Base-by-base conservation (phyloP, 345 rosid genomes). In the Camelina hispida region DNA sequence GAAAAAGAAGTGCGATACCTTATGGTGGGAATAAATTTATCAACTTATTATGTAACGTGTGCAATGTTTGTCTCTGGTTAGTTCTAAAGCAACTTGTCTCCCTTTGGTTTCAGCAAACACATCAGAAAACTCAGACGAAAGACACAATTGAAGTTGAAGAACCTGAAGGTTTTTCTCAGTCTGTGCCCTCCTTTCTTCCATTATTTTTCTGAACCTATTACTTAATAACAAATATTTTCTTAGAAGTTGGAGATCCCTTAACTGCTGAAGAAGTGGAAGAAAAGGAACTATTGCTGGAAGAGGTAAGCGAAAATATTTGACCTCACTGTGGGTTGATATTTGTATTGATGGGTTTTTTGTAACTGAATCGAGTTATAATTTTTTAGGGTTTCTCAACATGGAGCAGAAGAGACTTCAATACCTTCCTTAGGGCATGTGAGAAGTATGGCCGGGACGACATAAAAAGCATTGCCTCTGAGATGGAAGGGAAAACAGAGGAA, bases 1-100 rank as follows among this genome's bases (percentile, higher is more conserved):
- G 99, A 95, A 87, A 95, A 93, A 74, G 99, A 95, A 90, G 99
- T 95, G 6, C 97, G 98, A 77, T 85, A 79, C 79, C 98, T 93
- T 74, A 89, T 93, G 99, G 99, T 95, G 74, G 75, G 97, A 25
- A 66, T 15, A 32, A 51, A 56, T 64, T n/a, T 25, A 17, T 50
- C 69, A 56, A 67, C 75, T 7, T 28, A 25, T 28, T 57, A 58
- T 66, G 50, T 47, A 63, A 48, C 44, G n/a, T 57, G 30, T 63
- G 72, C 69, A 51, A 32, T 9, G 52, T 79, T 59, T 53, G 22
- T 40, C 22, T 48, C 44, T 16, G 62, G 38, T 65, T 34, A 4
- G 23, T 52, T 72, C 13, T 32, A 17, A 22, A 13, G 6, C 13
- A 69, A 34, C 25, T 14, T 37, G 52, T 30, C 43, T 57, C 12